phyloP scores from a whole-genome alignment of 768 basidiomycete genomes.

The Lyophyllum semitale region DNA sequence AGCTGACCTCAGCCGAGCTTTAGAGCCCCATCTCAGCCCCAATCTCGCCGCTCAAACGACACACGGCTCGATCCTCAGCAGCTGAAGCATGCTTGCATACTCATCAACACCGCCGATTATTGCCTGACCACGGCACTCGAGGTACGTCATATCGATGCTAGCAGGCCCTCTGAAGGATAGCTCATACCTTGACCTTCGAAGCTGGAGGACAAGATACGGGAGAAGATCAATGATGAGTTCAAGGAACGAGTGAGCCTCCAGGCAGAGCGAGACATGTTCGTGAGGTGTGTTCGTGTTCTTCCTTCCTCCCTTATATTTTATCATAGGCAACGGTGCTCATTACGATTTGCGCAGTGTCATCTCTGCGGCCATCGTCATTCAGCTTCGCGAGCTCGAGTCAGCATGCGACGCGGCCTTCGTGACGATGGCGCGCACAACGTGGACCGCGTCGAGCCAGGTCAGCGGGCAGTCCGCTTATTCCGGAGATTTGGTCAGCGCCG shows the following conservation, averaged over 20 bases:
- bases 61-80: constrained; percentile 75
- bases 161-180: background rate
- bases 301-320: background rate
- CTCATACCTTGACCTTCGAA: constrained; percentile 29
- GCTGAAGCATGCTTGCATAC: constrained; percentile 79
- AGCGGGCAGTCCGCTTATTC: constrained; percentile 85
- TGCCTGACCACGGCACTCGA: constrained; percentile 90
- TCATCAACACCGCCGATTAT: constrained; percentile 97
- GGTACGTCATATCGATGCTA: constrained; percentile 38
- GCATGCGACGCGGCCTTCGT: constrained; percentile 78
- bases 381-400: constrained; percentile 85
- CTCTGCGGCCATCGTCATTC: constrained; percentile 77
- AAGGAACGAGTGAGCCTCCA: constrained; percentile 83
- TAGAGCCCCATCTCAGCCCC: constrained; percentile 40
- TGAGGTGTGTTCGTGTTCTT: constrained; percentile 58
- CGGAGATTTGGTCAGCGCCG: constrained; percentile 69
- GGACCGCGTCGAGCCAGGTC: constrained; percentile 81
- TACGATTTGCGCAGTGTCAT: constrained; percentile 61
- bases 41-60: constrained; percentile 73
- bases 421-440: constrained; percentile 76
- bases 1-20: constrained; percentile 6
- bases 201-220: constrained; percentile 91
- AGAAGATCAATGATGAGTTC: constrained; percentile 75
- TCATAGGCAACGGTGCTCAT: constrained; percentile 3
- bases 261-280: constrained; percentile 84